Conservation (phyloP, 2,329 filamentous ascomycete genomes). For the Neophaeococcomyces mojaviensis region DNA sequence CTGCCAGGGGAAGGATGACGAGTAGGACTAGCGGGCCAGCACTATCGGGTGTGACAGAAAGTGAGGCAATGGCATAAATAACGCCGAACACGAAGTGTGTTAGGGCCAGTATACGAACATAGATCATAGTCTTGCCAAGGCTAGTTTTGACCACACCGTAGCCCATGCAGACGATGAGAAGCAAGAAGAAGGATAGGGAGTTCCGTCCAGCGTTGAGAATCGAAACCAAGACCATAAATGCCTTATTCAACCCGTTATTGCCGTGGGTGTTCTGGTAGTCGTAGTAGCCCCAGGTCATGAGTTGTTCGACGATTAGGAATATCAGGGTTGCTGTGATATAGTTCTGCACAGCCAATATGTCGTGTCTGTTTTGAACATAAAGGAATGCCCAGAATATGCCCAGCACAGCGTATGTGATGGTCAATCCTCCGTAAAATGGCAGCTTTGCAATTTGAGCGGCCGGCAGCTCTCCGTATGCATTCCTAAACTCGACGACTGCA, state of each 20-base stretch:
- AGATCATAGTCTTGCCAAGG: slow-evolving; percentile 87
- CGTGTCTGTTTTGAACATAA: slow-evolving; percentile 86
- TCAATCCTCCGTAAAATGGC: slow-evolving; percentile 91
- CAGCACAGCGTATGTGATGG: slow-evolving; percentile 85
- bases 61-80: slow-evolving; percentile 82
- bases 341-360: slow-evolving; percentile 96
- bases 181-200: slow-evolving; percentile 95
- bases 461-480: slow-evolving; percentile 91
- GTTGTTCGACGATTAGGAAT: slow-evolving; percentile 90
- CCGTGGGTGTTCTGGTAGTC: slow-evolving; percentile 91
- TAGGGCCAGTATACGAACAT: slow-evolving; percentile 81
- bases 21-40: slow-evolving; percentile 86
- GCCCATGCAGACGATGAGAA: slow-evolving; percentile 98
- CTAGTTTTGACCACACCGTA: slow-evolving; percentile 96
- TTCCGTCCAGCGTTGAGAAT: slow-evolving; percentile 89
- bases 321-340: slow-evolving; percentile 96
- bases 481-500: slow-evolving; percentile 83
- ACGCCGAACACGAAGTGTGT: slow-evolving; percentile 85
- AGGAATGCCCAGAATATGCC: slow-evolving; percentile 86
- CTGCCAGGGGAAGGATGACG: slow-evolving; percentile 85
- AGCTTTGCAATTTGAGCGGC: slow-evolving; percentile 94
- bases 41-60: slow-evolving; percentile 80
- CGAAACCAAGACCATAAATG: slow-evolving; percentile 82
- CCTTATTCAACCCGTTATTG: slow-evolving; percentile 72
- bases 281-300: slow-evolving; percentile 99